These are phyloP conservation scores for Fusarium phyllophilum DNA, from an alignment of 2,329 filamentous ascomycete genomes.

Conservation along the genomic window DNA sequence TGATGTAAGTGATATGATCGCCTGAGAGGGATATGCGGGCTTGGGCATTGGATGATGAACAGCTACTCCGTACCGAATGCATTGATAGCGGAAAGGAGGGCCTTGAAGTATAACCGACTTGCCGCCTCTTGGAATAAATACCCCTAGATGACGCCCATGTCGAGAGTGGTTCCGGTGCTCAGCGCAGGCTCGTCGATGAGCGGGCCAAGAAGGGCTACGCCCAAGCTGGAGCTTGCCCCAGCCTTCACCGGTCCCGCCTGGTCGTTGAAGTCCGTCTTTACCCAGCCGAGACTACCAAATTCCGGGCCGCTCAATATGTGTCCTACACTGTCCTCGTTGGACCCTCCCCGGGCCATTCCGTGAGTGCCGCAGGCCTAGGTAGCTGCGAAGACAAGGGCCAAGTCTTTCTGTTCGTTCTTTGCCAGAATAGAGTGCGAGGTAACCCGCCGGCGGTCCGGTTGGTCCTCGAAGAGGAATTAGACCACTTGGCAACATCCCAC, in stretches of 20 bases:
- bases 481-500: not conserved
- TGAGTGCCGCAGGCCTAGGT: not conserved
- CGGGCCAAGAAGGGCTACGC: not conserved
- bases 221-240: not conserved
- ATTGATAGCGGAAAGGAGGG: accelerated
- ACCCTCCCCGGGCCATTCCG: accelerated
- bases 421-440: not conserved
- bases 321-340: not conserved
- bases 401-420: not conserved
- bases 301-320: not conserved
- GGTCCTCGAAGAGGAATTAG: not conserved
- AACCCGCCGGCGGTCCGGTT: not conserved
- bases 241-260: not conserved
- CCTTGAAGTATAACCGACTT: not conserved
- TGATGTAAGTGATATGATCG: not conserved
- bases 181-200: not conserved
- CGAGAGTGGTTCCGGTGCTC: not conserved
- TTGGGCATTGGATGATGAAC: not conserved
- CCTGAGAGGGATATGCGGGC: not conserved
- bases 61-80: too few relatives aligned
- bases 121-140: not conserved
- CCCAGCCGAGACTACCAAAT: not conserved
- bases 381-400: not conserved
- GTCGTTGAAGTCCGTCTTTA: not conserved
- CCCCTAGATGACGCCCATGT: not conserved